Evolutionary conservation across 805 yeast genomes (phyloP).

Genomic region (Candida fluviatilis): DNA sequence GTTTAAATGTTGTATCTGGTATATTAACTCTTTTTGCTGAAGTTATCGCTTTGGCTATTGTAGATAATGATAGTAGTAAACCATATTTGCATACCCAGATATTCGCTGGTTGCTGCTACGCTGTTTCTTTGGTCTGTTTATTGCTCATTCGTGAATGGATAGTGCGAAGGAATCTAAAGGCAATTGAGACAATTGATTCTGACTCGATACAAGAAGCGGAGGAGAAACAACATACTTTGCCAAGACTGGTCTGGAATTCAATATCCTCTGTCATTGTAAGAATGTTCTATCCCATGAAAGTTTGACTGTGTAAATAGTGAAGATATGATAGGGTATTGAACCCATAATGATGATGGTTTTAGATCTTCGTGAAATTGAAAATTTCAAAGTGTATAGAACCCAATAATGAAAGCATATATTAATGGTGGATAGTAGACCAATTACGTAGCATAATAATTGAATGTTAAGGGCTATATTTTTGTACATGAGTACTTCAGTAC

Average conservation of each 20-base stretch:
- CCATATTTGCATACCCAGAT: constrained; percentile 61
- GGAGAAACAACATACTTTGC: neutral
- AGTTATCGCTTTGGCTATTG: constrained; percentile 50
- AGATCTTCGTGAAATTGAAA: no score
- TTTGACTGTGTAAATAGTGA: neutral
- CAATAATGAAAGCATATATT: no score
- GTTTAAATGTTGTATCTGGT: constrained; percentile 29
- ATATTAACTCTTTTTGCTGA: constrained; percentile 44
- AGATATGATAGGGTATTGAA: no score
- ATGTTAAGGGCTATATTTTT: no score
- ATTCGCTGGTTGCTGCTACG: constrained; percentile 50
- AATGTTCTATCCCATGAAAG: constrained; percentile 5
- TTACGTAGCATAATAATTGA: no score
- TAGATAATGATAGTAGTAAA: constrained; percentile 10
- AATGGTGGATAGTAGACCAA: no score
- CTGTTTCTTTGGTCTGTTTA: constrained; percentile 39
- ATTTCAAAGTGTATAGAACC: no score
- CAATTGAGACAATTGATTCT: constrained; percentile 1
- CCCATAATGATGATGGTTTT: no score
- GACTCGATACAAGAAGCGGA: neutral
- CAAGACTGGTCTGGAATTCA: neutral
- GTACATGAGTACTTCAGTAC: no score
- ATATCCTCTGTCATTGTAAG: neutral
- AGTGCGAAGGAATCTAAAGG: constrained; percentile 36
- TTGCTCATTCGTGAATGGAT: constrained; percentile 50